Evolutionary conservation across 2,329 filamentous ascomycete species (phyloP), one percentile per base, ranked within the genome.

Genomic region (Akanthomyces lecanii): DNA sequence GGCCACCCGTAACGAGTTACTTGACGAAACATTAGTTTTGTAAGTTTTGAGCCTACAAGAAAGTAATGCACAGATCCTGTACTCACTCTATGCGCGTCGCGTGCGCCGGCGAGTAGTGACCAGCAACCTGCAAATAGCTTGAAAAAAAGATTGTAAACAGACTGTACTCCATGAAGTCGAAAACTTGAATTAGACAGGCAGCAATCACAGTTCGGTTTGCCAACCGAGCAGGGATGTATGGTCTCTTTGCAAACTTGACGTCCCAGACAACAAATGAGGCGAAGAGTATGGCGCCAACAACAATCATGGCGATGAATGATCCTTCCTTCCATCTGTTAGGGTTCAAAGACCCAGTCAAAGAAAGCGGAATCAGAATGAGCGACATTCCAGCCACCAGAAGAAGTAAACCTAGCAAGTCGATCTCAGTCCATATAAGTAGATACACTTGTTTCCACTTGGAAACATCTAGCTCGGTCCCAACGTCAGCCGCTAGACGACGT

Each of bases 101-200:
- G 7, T 73, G 69, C 0, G 72, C 76, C 0, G 76, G 69, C 3
- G 69, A 70, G 23, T 74, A 77, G 6, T 71, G 69, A 0, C 72
- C 75, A 16, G 74, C 75, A 2, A 78, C 75, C 55, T 77, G 75
- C 0, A 78, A 71, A 48, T 76, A 78, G 50, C 76, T 78, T 0
- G 75, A 74, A 53, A 77, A 77, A 65, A 78, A 77, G 1, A 76
- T 68, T 0, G 74, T 73, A 61, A 77, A 78, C 36, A 74, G 67
- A 2, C 74, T 74, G 56, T 78, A 76, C 14, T 76, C 69, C 36
- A 75, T 72, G 23, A 73, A 74, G 51, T 78, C 76, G 1, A 78
- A 68, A 30, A 74, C 70, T 6, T 70, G 73, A 2, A 77, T 63
- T 1, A 74, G 40, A 42, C 76, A 77, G 1, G 76, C 76, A 0